phyloP scores from a whole-genome alignment of 2,329 filamentous ascomycete genomes.

The Lojkania enalia region DNA sequence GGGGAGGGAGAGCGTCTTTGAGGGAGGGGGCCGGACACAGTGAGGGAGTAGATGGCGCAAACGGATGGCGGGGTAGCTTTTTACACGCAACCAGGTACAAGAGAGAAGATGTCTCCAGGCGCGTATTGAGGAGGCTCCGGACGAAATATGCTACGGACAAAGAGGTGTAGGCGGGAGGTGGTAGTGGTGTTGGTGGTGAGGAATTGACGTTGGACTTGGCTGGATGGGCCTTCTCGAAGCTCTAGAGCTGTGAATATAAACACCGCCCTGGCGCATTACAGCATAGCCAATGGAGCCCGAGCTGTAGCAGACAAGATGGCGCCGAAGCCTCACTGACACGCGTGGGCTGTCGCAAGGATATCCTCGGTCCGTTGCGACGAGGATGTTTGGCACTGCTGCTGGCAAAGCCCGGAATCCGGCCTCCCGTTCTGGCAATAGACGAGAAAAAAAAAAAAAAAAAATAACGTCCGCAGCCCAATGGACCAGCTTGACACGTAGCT shows the following conservation, averaged over 20 bases:
- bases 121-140: slow-evolving; percentile 13
- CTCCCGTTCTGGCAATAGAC: slow-evolving; percentile 44
- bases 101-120: background rate
- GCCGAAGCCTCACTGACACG: slow-evolving; percentile 42
- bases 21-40: slow-evolving; percentile 4
- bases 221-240: slow-evolving; percentile 32
- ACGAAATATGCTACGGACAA: slow-evolving; percentile 11
- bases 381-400: slow-evolving; percentile 32
- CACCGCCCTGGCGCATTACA: slow-evolving; percentile 38
- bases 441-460: too few relatives aligned
- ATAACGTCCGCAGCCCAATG: slow-evolving; percentile 16
- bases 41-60: slow-evolving; percentile 6
- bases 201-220: slow-evolving; percentile 33
- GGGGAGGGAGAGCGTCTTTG: slow-evolving; percentile 17
- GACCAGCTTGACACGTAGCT: slow-evolving; percentile 25
- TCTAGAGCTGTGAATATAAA: slow-evolving; percentile 43
- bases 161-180: slow-evolving; percentile 7
- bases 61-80: background rate
- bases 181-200: too few relatives aligned
- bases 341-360: slow-evolving; percentile 37
- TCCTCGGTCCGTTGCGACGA: slow-evolving; percentile 42
- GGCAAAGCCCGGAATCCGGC: slow-evolving; percentile 35
- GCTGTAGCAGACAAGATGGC: slow-evolving; percentile 34
- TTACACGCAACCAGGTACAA: background rate
- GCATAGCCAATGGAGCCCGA: slow-evolving; percentile 43